Conservation (phyloP, 495 filamentous ascomycete species). For the Aspergillus baeticus region DNA sequence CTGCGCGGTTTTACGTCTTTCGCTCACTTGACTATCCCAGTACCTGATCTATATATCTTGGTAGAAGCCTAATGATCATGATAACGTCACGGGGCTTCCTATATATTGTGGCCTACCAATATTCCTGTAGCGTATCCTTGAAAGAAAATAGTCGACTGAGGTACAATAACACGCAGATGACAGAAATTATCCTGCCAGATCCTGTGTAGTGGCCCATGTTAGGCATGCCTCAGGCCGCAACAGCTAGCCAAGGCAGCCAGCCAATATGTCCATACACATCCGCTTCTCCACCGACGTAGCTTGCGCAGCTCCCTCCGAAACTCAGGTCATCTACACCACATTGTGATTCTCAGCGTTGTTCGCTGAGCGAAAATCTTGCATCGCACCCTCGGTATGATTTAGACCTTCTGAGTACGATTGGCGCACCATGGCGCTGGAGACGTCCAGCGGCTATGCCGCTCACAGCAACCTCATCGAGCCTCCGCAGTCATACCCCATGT, state of each 20-base stretch:
- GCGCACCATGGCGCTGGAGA: slow-evolving; percentile 55
- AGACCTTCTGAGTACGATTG: slow-evolving; percentile 21
- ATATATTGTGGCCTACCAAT: too few relatives aligned
- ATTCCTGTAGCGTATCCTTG: too few relatives aligned
- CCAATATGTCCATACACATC: too few relatives aligned
- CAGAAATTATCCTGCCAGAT: too few relatives aligned
- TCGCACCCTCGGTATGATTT: slow-evolving; percentile 34
- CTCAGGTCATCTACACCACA: background rate
- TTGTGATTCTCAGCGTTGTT: slow-evolving; percentile 5
- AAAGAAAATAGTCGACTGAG: too few relatives aligned
- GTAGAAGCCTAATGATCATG: too few relatives aligned
- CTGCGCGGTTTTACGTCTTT: too few relatives aligned
- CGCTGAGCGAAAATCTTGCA: slow-evolving; percentile 15
- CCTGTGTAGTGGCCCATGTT: too few relatives aligned
- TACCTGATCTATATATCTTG: background rate
- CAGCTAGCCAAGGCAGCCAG: background rate
- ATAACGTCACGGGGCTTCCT: too few relatives aligned
- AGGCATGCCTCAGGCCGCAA: slow-evolving; percentile 2
- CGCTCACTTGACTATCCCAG: too few relatives aligned
- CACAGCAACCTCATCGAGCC: slow-evolving; percentile 56
- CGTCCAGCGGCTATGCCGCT: slow-evolving; percentile 54
- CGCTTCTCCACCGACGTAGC: slow-evolving; percentile 7
- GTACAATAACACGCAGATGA: too few relatives aligned
- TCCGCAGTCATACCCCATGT: slow-evolving; percentile 69
- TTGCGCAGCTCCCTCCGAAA: slow-evolving; percentile 1